Conservation (phyloP, 2,329 filamentous ascomycete species). For the Fusarium annulatum region DNA sequence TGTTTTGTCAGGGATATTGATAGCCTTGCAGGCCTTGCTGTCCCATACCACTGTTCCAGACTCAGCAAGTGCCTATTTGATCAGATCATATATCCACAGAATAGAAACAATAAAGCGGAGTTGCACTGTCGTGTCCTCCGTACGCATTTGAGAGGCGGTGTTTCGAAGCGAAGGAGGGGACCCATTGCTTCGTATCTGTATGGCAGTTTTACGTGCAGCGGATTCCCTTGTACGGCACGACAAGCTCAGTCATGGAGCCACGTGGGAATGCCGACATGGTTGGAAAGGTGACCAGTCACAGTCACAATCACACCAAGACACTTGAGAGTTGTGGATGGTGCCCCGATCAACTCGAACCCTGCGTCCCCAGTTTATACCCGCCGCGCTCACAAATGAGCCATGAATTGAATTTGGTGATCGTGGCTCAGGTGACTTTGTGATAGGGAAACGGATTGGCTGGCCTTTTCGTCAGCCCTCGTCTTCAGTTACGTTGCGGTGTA, state of each 20-base stretch:
- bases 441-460: neutral
- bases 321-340: neutral
- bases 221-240: conserved; percentile 25
- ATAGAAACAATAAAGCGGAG: conserved; percentile 3
- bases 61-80: neutral
- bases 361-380: conserved; percentile 3
- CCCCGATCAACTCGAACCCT: neutral
- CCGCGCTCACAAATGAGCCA: conserved; percentile 15
- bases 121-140: neutral
- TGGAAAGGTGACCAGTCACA: conserved; percentile 42
- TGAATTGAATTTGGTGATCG: conserved; percentile 12
- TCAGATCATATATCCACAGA: conserved; percentile 22
- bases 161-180: conserved; percentile 13
- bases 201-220: conserved; percentile 36
- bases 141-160: neutral
- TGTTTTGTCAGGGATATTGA: neutral
- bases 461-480: neutral
- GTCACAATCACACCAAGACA: neutral
- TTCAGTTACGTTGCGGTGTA: conserved; percentile 26
- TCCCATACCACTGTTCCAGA: neutral
- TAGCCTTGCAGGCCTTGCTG: neutral
- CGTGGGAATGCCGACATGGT: conserved; percentile 41
- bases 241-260: conserved; percentile 39
- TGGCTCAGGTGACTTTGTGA: conserved; percentile 15
- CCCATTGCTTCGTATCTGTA: conserved; percentile 8